These are phyloP conservation scores for Alternaria infectoria DNA, from an alignment of 2,329 filamentous ascomycete species.

Conservation along the genomic window DNA sequence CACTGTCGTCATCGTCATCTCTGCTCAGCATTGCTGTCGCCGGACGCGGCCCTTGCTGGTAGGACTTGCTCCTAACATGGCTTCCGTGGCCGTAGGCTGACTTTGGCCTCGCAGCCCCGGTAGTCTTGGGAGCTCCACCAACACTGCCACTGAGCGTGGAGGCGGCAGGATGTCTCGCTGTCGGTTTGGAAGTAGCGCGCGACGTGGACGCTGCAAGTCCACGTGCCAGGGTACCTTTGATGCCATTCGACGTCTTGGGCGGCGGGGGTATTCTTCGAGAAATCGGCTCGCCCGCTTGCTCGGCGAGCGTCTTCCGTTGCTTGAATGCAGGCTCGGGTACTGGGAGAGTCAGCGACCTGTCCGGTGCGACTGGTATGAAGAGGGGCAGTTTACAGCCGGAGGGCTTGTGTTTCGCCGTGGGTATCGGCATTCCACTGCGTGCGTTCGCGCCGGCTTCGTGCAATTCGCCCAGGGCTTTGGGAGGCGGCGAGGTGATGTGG, in stretches of 20 bases:
- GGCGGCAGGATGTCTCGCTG: slow-evolving; percentile 53
- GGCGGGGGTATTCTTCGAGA: slow-evolving; percentile 51
- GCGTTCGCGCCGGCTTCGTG: slow-evolving; percentile 61
- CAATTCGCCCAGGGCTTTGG: slow-evolving; percentile 56
- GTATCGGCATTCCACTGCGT: slow-evolving; percentile 57
- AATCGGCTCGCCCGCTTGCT: slow-evolving; percentile 56
- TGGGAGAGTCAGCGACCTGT: slow-evolving; percentile 34
- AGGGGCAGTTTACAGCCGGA: slow-evolving; percentile 51
- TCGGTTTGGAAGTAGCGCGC: slow-evolving; percentile 51
- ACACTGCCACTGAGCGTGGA: slow-evolving; percentile 61
- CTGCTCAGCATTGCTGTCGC: slow-evolving; percentile 50
- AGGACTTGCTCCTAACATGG: slow-evolving; percentile 57
- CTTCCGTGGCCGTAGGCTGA: slow-evolving; percentile 51
- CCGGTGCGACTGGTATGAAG: slow-evolving; percentile 4
- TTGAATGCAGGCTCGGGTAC: slow-evolving; percentile 58
- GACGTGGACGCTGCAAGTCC: slow-evolving; percentile 46
- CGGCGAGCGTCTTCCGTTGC: slow-evolving; percentile 56
- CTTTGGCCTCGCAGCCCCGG: slow-evolving; percentile 53
- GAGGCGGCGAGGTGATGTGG: slow-evolving; percentile 28
- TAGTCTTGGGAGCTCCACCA: slow-evolving; percentile 59
- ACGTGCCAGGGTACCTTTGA: slow-evolving; percentile 57
- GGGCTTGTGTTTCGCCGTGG: slow-evolving; percentile 60
- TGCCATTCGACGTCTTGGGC: slow-evolving; percentile 45
- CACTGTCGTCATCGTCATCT: slow-evolving; percentile 50
- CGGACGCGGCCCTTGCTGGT: slow-evolving; percentile 49